Base-by-base conservation (phyloP, 169 alveolate species). In the Cryptosporidium ubiquitum region DNA sequence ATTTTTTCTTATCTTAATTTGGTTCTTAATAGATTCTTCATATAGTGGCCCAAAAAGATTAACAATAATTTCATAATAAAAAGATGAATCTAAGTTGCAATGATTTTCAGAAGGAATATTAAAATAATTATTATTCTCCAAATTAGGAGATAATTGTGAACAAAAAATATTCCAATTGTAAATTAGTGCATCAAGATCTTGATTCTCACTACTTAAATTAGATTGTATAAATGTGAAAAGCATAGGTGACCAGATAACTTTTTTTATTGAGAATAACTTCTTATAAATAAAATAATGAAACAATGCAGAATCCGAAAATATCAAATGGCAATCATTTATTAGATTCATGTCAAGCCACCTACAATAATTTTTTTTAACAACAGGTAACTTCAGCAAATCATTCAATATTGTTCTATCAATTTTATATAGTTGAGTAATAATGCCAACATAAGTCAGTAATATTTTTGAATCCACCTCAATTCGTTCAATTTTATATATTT, bases 21-120 rank as follows among this genome's bases (percentile, higher is more conserved):
- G 7, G 39, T 40, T 16, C 9, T 20, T 61, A 10, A 37, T 61
- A 18, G 74, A 79, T 61, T 61, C 89, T 61, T 79, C 89, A 20
- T 12, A 61, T 12, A 79, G 55, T 60, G 89, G 89, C 31, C 89
- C 89, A 14, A 79, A 66, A 6, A 79, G 10, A 18, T 79, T 79
- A 18, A 31, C 12, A 6, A 64, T 40, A 14, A 79, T 20, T 26
- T 61, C 68, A 29, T 23, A 26, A 66, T 79, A 79, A 31, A 79
- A 60, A 23, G 26, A 0, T 55, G 29, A n/a, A 55, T 26, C 66
- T 6, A 7, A 55, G n/a, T 35, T 55, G 1, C 35, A 12, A 14
- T 5, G 1, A 47, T 14, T 47, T 3, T 5, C 16, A 0, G 66
- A 18, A 20, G 5, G n/a, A 9, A n/a, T 26, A 20, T 55, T 6